Conservation (phyloP, 495 filamentous ascomycete genomes). For the Parathielavia appendiculata region DNA sequence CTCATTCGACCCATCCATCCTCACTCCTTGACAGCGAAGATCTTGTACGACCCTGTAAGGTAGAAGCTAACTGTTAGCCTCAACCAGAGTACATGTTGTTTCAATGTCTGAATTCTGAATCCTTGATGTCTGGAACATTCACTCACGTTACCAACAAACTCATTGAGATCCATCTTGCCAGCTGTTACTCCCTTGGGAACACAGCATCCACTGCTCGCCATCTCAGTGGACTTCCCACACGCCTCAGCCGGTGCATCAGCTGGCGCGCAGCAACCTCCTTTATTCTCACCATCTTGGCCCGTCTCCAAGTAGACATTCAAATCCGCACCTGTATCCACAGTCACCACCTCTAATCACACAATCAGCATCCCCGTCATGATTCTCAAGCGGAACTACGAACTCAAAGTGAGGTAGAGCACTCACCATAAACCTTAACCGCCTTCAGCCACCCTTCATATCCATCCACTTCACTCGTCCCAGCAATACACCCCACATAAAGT, state of each 20-base stretch:
- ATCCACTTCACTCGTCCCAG: slow-evolving; percentile 50
- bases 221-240: slow-evolving; percentile 13
- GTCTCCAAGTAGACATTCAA: slow-evolving; percentile 54
- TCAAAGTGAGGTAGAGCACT: background rate
- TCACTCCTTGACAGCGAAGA: slow-evolving; percentile 40
- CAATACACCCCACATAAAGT: slow-evolving; percentile 57
- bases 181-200: slow-evolving; percentile 2
- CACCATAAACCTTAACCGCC: slow-evolving; percentile 53
- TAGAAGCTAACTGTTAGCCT: slow-evolving; percentile 9
- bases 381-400: background rate
- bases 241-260: background rate
- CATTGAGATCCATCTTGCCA: slow-evolving; percentile 40
- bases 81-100: too few species aligned
- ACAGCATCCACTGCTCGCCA: background rate
- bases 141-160: slow-evolving; percentile 52
- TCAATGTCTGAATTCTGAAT: too few species aligned
- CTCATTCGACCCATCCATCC: background rate
- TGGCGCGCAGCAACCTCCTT: slow-evolving; percentile 14
- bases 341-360: slow-evolving; percentile 40
- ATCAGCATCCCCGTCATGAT: slow-evolving; percentile 7
- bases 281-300: slow-evolving; percentile 22
- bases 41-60: slow-evolving; percentile 39
- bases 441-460: slow-evolving; percentile 54
- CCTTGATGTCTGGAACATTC: background rate
- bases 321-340: slow-evolving; percentile 51